These are phyloP conservation scores for Alternaria ventricosa DNA, from an alignment of 2,329 filamentous ascomycete genomes.

Conservation along the genomic window DNA sequence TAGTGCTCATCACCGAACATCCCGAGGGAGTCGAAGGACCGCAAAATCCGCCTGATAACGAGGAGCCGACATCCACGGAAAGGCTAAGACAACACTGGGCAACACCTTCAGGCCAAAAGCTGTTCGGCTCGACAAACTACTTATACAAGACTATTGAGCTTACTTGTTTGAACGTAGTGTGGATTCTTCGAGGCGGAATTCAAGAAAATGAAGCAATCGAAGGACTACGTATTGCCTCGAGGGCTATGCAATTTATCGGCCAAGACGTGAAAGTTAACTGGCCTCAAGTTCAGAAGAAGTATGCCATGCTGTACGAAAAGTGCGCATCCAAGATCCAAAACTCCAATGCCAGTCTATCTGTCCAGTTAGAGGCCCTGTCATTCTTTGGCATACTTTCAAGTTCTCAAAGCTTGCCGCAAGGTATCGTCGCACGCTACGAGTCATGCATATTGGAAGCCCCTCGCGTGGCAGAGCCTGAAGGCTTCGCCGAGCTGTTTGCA, in stretches of 20 bases:
- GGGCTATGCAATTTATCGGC: constrained; percentile 33
- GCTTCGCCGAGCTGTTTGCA: constrained; percentile 25
- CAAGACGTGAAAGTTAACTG: constrained; percentile 26
- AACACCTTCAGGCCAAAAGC: constrained; percentile 38
- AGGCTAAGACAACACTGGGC: constrained; percentile 30
- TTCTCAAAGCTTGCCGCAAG: constrained; percentile 18
- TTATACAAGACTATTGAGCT: constrained; percentile 41
- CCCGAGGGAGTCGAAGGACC: constrained; percentile 8
- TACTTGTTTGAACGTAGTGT: constrained; percentile 40
- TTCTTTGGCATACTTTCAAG: constrained; percentile 40
- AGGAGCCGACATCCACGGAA: constrained; percentile 8
- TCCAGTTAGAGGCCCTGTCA: constrained; percentile 40
- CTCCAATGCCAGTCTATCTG: constrained; percentile 17
- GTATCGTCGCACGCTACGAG: constrained; percentile 33
- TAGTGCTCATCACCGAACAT: constrained; percentile 38
- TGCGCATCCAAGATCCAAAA: constrained; percentile 37
- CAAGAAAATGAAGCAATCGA: constrained; percentile 37
- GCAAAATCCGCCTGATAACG: background rate
- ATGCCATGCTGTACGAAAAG: constrained; percentile 31
- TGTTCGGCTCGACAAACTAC: constrained; percentile 35
- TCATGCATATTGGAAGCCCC: constrained; percentile 16
- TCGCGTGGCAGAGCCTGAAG: constrained; percentile 13
- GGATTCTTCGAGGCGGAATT: constrained; percentile 32
- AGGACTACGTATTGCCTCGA: constrained; percentile 43
- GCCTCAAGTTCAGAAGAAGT: constrained; percentile 26